Conservation (phyloP, 148 eudicot genomes). For the Cornus suecica region DNA sequence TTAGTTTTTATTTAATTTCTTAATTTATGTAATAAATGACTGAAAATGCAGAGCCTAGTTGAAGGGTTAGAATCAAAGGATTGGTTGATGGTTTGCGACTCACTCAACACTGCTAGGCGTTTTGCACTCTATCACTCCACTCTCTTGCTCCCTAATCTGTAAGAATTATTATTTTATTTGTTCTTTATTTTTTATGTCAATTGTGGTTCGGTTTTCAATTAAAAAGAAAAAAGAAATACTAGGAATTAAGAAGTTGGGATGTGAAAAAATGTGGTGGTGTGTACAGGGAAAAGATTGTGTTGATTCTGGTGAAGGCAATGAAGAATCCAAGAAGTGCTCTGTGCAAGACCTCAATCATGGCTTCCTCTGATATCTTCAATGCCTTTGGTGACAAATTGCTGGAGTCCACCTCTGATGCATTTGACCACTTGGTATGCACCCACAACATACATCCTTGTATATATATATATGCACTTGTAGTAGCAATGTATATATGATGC, state of each 20-base stretch:
- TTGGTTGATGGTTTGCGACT: conserved; percentile 84
- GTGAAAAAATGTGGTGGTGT: conserved; percentile 1
- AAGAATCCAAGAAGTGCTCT: conserved; percentile 98
- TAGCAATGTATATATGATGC: too few relatives aligned
- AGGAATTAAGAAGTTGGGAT: neutral
- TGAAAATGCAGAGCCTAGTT: conserved; percentile 52
- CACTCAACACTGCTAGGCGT: conserved; percentile 69
- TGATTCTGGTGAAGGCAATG: conserved; percentile 74
- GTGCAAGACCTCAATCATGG: conserved; percentile 91
- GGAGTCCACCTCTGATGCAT: conserved; percentile 48
- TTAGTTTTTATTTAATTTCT: neutral
- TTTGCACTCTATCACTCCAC: conserved; percentile 58
- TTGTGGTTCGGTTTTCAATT: too few relatives aligned
- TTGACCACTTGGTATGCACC: conserved; percentile 63
- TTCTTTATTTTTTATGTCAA: neutral
- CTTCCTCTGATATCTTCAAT: conserved; percentile 71
- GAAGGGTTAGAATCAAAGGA: conserved; percentile 86
- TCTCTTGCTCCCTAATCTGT: conserved; percentile 74
- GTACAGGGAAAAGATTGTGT: conserved; percentile 68
- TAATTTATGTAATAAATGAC: neutral
- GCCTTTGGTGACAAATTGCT: conserved; percentile 63
- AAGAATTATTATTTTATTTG: conserved; percentile 20
- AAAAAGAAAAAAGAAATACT: neutral
- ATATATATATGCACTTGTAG: neutral
- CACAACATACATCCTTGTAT: neutral